phyloP scores from a whole-genome alignment of 2,329 filamentous ascomycete genomes.

The Hymenoscyphus scutula region DNA sequence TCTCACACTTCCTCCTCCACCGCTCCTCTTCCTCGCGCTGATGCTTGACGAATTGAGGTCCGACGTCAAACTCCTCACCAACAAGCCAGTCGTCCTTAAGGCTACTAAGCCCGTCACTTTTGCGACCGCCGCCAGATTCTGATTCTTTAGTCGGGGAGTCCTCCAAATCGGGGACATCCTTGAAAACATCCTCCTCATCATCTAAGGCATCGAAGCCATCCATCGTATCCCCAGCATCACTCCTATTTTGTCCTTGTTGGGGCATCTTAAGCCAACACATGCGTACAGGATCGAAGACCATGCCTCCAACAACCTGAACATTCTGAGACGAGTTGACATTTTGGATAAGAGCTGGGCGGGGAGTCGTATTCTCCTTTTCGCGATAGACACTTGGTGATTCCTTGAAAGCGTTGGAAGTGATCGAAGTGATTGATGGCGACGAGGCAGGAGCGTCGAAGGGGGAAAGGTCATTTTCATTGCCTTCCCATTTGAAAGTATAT shows the following conservation, averaged over 20 bases:
- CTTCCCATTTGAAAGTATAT: slow-evolving; percentile 84
- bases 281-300: slow-evolving; percentile 95
- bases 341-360: slow-evolving; percentile 79
- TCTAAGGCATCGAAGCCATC: slow-evolving; percentile 69
- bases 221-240: slow-evolving; percentile 55
- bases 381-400: slow-evolving; percentile 47
- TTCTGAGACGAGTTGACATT: slow-evolving; percentile 83
- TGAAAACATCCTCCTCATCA: slow-evolving; percentile 91
- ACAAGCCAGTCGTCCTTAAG: slow-evolving; percentile 78
- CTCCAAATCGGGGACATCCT: slow-evolving; percentile 88
- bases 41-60: slow-evolving; percentile 85
- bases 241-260: slow-evolving; percentile 42
- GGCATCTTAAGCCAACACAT: slow-evolving; percentile 96
- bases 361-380: slow-evolving; percentile 58
- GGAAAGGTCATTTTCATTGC: slow-evolving; percentile 82
- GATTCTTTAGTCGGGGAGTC: slow-evolving; percentile 46
- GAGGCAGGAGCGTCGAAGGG: slow-evolving; percentile 69
- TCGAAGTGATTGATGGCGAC: slow-evolving; percentile 51
- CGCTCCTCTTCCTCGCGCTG: slow-evolving; percentile 89
- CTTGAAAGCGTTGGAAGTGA: slow-evolving; percentile 44
- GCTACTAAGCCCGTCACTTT: slow-evolving; percentile 47
- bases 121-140: slow-evolving; percentile 50
- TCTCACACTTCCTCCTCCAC: slow-evolving; percentile 84
- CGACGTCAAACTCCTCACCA: slow-evolving; percentile 96
- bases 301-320: slow-evolving; percentile 91